Evolutionary conservation across 768 basidiomycete species (phyloP).

Genomic region (Gymnopilus dilepis): DNA sequence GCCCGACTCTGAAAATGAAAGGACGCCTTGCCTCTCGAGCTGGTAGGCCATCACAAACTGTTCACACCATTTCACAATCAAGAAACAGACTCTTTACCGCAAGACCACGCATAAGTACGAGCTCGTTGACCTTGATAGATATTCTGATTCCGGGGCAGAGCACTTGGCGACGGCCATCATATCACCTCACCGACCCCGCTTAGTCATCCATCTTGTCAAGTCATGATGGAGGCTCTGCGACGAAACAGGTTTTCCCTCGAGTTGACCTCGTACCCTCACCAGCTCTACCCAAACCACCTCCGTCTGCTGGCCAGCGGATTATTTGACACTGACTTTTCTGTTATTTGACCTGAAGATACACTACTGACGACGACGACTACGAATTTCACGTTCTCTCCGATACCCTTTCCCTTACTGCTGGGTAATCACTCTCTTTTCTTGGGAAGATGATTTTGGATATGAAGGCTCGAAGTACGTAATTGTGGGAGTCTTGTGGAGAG

Average conservation of each 20-base stretch:
- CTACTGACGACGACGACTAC: conserved; percentile 19
- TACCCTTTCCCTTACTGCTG: neutral
- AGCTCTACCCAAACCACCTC: conserved; percentile 21
- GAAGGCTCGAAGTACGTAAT: conserved; percentile 18
- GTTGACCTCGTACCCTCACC: conserved; percentile 32
- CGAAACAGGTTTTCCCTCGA: conserved; percentile 16
- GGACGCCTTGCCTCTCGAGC: too few species aligned
- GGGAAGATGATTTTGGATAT: conserved; percentile 13
- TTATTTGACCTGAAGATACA: conserved; percentile 5
- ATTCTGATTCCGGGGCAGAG: neutral
- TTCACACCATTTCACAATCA: too few species aligned
- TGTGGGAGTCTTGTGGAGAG: neutral
- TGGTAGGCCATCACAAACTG: too few species aligned
- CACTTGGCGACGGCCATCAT: conserved; percentile 14
- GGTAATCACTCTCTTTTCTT: conserved; percentile 3
- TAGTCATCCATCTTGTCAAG: conserved; percentile 14
- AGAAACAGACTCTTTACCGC: too few species aligned
- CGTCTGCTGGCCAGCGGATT: conserved; percentile 39
- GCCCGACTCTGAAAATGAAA: too few species aligned
- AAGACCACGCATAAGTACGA: too few species aligned
- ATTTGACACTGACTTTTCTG: conserved; percentile 5
- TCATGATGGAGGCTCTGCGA: neutral
- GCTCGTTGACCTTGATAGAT: too few species aligned
- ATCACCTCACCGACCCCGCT: conserved; percentile 5
- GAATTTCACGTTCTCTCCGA: conserved; percentile 14